Base-by-base conservation (phyloP, 1,284 basidiomycete genomes). In the Neolentinus lepideus region DNA sequence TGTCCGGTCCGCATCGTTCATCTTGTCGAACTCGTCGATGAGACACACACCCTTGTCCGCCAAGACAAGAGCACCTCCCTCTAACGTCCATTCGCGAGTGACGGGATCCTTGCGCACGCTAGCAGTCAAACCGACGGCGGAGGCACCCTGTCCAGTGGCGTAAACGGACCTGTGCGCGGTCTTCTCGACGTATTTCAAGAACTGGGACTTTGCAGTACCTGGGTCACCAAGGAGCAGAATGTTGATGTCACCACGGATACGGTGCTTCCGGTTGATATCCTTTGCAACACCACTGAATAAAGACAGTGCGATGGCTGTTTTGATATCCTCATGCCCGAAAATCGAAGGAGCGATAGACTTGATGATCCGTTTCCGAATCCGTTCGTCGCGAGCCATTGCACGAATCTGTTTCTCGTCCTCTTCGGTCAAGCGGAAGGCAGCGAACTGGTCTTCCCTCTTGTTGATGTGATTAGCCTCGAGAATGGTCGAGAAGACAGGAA, bases 21-120 rank as follows among this genome's bases (percentile, higher is more conserved):
- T 99, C 79, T 99, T 99, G 79, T 99, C 96, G 70, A 99, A 99
- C 73, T 99, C 97, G 73, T 99, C 96, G 63, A 99, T 99, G 31
- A 99, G 77, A 66, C 97, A 99, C 35, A 91, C 92, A n/a, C 96
- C 96, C 75, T 98, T 98, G 75, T 99, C 96, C 0, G 96, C 97
- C 24, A 99, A 79, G 38, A 99, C 97, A 10, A 99, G 78, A 2
- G 96, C 96, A 16, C 96, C 97, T 16, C 97, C 97, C 70, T 99
- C 97, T 33, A 99, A 80, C 2, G 96, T 98, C 97, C 97, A 99
- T 74, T 99, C 97, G 52, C 88, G 83, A 1, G 97, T 99, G 56
- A 99, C 83, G 0, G 97, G 94, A 67, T 99, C 96, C 71, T 97
- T 98, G 58, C 97, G 87, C 22, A 99, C 96, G 60, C 93, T 96